Base-by-base conservation (phyloP, 495 filamentous ascomycete species). In the Penicillium verhagenii region DNA sequence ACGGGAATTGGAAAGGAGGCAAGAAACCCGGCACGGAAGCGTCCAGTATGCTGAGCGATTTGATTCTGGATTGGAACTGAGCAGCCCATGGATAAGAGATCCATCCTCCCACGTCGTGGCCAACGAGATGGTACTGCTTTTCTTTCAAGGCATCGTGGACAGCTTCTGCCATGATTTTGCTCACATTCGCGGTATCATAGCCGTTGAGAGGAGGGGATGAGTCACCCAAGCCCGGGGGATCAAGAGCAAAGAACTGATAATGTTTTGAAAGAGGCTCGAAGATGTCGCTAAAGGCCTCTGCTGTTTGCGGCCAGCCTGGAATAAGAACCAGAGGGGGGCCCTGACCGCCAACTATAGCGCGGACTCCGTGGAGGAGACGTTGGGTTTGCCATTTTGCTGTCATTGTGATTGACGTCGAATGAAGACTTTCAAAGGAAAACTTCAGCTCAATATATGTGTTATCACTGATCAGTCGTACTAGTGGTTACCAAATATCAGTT, bases 301-400 rank as follows among this genome's bases (percentile, higher is more conserved):
- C 63, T 50, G 63, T 66, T 53, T 66, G 60, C 20, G 63, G 63
- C 63, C 63, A 66, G 54, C 63, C 63, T 44, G 63, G 51, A 29
- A 66, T 47, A 31, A 66, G 63, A 28, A 64, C 40, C 31, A 66
- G 16, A 11, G 63, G 57, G 31, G 60, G 57, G 1, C 57, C 58
- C 51, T 59, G 61, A n/a, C 64, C 64, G 29, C 64, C 61, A 19
- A 63, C 40, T 47, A 64, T 59, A 35, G 64, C 64, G n/a, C 58
- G 55, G 42, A 67, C 47, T 21, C 64, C 64, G 43, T 64, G 55
- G 44, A 60, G 60, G 47, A 67, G 64, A 52, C 50, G 64, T 25
- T 23, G 64, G 33, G 49, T 37, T 56, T 61, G 64, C 58, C 58
- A 67, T 53, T 16, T 51, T 47, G 53, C 7, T 57, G 58, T 42